Evolutionary conservation across 345 rosid genomes (phyloP), one percentile per base, ranked within the genome.

Genomic region (Syzygium aqueum): DNA sequence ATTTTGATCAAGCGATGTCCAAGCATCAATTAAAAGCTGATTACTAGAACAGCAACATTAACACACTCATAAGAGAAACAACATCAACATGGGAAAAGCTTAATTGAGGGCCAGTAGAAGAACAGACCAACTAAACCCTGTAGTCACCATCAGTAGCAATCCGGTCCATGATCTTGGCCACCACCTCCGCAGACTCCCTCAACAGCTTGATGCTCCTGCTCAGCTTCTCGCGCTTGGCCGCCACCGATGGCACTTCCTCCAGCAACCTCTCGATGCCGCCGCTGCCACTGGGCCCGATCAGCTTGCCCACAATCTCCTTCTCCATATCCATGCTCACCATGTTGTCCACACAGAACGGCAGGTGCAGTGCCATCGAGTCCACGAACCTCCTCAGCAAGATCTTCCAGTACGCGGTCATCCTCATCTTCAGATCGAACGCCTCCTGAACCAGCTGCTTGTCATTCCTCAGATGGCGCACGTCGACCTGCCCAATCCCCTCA

Each of bases 341-440:
- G 21, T 53, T 87, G 51, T 65, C 52, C 22, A 90, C 52, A 21
- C 51, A 21, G 9, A 56, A 82, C 51, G 40, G 87, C 67, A 91
- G 15, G 73, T 89, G 90, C 54, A 90, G 63, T 0, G 89, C 91
- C 89, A 88, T 84, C 2, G 85, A 50, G 59, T 91, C 92, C 3
- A 90, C 90, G 53, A 90, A 46, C 88, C 91, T 89, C 87, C 86
- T 84, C 51, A 85, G 51, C 11, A 90, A 91, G 7, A 88, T 40
- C 89, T 88, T 89, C 92, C 92, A 89, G 61, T 90, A 91, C 5
- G 91, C 86, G 51, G 25, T 7, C 84, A 90, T 82, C 61, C 91
- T 89, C 92, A 90, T 88, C 53, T 85, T 90, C 61, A 90, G 23
- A 77, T 90, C 92, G 10, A 86, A 91, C 3, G 93, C 91, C 52